Conservation (phyloP, 805 yeast genomes). For the Candida chauliodis region DNA sequence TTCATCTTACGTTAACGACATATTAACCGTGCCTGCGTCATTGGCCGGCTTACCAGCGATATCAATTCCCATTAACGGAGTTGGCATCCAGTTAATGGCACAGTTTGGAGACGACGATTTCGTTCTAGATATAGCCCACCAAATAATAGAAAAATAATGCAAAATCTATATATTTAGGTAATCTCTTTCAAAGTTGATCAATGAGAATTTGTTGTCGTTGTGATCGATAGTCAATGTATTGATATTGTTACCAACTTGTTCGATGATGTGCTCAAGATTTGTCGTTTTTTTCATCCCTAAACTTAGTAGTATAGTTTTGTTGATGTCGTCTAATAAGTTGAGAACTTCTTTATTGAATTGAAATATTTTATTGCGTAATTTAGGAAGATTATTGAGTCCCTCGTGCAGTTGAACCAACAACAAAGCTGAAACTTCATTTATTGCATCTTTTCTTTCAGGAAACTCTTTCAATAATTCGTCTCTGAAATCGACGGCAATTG, state of each 20-base stretch:
- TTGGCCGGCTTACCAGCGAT: slow-evolving; percentile 89
- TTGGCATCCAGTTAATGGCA: slow-evolving; percentile 79
- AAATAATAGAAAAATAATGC: not conserved
- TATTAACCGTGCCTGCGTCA: slow-evolving; percentile 85
- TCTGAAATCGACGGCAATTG: slow-evolving; percentile 17
- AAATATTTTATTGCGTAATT: slow-evolving; percentile 17
- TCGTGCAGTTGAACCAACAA: slow-evolving; percentile 19
- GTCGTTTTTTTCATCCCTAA: slow-evolving; percentile 24
- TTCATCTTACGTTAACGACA: slow-evolving; percentile 73
- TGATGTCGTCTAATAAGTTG: slow-evolving; percentile 20
- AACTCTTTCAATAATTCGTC: slow-evolving; percentile 11
- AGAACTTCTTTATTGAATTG: slow-evolving; percentile 18
- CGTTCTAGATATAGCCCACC: slow-evolving; percentile 43
- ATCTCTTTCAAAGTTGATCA: slow-evolving; percentile 37
- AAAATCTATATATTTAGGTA: slow-evolving; percentile 21
- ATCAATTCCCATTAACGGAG: slow-evolving; percentile 58
- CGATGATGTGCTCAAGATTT: slow-evolving; percentile 29
- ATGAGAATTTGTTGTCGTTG: slow-evolving; percentile 31
- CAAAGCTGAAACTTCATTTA: slow-evolving; percentile 21
- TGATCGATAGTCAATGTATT: slow-evolving; percentile 22
- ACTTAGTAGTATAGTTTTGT: slow-evolving; percentile 20
- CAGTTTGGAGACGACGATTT: slow-evolving; percentile 79
- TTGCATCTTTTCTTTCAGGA: slow-evolving; percentile 8
- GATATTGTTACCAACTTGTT: slow-evolving; percentile 29
- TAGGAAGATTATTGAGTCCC: slow-evolving; percentile 21